Percentiles rank a stretch among this genome's conserved stretches.
Evolutionary conservation across 345 rosid species (phyloP).

Genomic region (Streptanthus diversifolius): DNA sequence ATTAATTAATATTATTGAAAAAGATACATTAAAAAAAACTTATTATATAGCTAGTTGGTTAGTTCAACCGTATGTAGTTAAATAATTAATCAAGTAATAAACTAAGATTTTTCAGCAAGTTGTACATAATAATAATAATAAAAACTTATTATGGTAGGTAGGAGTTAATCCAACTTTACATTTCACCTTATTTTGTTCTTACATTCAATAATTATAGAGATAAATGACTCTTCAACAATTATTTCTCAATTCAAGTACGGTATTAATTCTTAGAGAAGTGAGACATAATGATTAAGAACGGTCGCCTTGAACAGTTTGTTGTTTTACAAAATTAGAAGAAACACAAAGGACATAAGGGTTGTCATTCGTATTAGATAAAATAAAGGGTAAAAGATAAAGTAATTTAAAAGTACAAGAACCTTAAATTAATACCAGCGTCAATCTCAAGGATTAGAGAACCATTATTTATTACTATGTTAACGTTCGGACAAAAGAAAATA

Average conservation of each 20-base stretch:
- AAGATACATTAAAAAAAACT: too few species aligned
- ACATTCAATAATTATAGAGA: background rate
- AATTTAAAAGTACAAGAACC: constrained; percentile 1
- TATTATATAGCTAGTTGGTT: too few species aligned
- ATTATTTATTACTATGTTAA: constrained; percentile 1
- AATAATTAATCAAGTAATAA: too few species aligned
- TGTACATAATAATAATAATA: background rate
- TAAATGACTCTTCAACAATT: background rate
- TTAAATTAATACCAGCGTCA: constrained; percentile 23
- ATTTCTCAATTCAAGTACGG: background rate
- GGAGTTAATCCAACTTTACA: background rate
- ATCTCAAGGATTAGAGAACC: constrained; percentile 28
- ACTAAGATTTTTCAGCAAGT: background rate
- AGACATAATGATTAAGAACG: background rate
- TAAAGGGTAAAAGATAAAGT: constrained; percentile 1
- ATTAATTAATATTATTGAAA: too few species aligned
- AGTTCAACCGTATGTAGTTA: too few species aligned
- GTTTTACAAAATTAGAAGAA: background rate
- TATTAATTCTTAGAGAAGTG: background rate
- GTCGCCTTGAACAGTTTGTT: background rate
- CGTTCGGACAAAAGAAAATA: constrained; percentile 22
- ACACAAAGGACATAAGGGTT: background rate
- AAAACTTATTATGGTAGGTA: background rate
- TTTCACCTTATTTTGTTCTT: background rate
- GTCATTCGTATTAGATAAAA: background rate